These are phyloP conservation scores for Cochlearia excelsa DNA, from an alignment of 345 rosid genomes.

Conservation along the genomic window DNA sequence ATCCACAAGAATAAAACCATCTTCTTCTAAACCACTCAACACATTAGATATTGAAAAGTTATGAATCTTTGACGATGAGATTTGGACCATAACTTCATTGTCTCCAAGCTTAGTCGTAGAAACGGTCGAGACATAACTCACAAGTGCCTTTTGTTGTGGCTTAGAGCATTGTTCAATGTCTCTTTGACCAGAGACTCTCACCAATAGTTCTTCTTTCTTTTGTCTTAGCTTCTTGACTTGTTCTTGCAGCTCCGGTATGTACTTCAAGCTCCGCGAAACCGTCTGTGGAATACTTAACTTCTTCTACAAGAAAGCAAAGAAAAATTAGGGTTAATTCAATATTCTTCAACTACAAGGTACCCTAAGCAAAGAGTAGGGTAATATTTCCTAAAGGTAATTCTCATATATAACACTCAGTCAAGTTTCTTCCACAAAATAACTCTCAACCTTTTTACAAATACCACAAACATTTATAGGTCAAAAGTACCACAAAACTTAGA, in stretches of 20 bases:
- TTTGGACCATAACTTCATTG: slow-evolving; percentile 47
- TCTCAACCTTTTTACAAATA: too few species aligned
- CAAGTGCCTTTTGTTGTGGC: slow-evolving; percentile 25
- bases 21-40: slow-evolving; percentile 43
- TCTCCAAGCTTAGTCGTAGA: slow-evolving; percentile 45
- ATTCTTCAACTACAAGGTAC: neutral
- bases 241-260: slow-evolving; percentile 52
- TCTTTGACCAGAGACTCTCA: slow-evolving; percentile 30
- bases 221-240: slow-evolving; percentile 39
- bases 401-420: too few species aligned
- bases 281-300: slow-evolving; percentile 53
- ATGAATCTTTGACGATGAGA: slow-evolving; percentile 33
- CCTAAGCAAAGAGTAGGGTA: too few species aligned
- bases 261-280: slow-evolving; percentile 40
- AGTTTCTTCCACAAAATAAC: too few species aligned
- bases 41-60: slow-evolving; percentile 42
- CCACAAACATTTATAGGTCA: too few species aligned
- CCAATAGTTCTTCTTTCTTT: slow-evolving; percentile 47
- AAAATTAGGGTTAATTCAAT: neutral
- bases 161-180: slow-evolving; percentile 21
- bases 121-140: slow-evolving; percentile 22
- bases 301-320: slow-evolving; percentile 36
- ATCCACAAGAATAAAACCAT: slow-evolving; percentile 45
- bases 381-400: too few species aligned
- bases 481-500: too few species aligned